Evolutionary conservation across 352 stramenopile genomes (phyloP).

Genomic region (Globisporangium yorkense): DNA sequence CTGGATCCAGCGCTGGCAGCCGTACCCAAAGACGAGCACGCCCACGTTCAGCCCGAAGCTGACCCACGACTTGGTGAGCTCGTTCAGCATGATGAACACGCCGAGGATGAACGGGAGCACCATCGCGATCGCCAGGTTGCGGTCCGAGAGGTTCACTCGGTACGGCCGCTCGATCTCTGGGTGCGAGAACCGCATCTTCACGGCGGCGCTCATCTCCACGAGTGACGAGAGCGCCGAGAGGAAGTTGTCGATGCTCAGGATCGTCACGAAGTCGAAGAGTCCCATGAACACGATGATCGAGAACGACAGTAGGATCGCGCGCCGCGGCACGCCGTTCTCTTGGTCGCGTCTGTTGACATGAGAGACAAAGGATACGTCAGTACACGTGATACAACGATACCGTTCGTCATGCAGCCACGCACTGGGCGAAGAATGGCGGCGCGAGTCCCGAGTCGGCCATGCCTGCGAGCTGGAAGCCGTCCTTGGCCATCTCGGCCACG

Average conservation of each 20-base stretch:
- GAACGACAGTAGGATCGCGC: constrained; percentile 68
- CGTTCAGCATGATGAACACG: constrained; percentile 74
- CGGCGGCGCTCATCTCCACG: constrained; percentile 70
- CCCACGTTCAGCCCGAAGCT: constrained; percentile 59
- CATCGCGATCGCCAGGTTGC: constrained; percentile 36
- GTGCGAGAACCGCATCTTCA: constrained; percentile 74
- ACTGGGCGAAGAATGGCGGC: constrained; percentile 71
- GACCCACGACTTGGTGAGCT: constrained; percentile 69
- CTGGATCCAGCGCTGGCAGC: constrained; percentile 62
- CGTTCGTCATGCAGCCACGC: constrained; percentile 12
- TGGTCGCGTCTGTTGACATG: constrained; percentile 31
- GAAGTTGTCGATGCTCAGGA: constrained; percentile 80
- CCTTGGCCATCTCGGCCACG: constrained; percentile 78
- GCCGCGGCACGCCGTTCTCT: constrained; percentile 53
- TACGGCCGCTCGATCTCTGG: constrained; percentile 71
- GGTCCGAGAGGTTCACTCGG: constrained; percentile 64
- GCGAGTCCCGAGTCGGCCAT: constrained; percentile 81
- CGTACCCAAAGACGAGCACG: constrained; percentile 38
- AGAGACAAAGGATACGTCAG: not conserved
- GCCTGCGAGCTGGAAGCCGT: constrained; percentile 72
- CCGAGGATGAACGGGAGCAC: constrained; percentile 57
- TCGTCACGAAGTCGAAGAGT: constrained; percentile 77
- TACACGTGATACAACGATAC: not conserved
- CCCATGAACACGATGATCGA: constrained; percentile 76
- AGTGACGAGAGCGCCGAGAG: constrained; percentile 63